phyloP scores from a whole-genome alignment of 208 protist genomes.

The Vickermania ingenoplastis region DNA sequence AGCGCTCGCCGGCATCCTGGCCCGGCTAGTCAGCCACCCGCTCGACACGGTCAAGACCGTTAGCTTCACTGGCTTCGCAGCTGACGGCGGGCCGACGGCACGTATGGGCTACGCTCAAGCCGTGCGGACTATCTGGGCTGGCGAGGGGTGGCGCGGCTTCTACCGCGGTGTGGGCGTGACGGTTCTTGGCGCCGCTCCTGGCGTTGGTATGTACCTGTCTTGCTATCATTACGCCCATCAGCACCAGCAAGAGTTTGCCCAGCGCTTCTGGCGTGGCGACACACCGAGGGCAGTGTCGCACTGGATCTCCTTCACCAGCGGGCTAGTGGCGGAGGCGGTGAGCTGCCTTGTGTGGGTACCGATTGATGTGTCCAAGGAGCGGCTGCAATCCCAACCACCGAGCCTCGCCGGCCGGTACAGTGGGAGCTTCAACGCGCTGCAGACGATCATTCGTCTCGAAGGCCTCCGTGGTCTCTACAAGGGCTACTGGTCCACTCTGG shows the following conservation, averaged over 20 bases:
- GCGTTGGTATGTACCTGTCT: slow-evolving; percentile 64
- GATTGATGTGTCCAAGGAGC: slow-evolving; percentile 82
- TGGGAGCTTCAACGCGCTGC: slow-evolving; percentile 50
- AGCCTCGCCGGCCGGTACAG: slow-evolving; percentile 42
- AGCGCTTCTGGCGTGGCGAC: background rate
- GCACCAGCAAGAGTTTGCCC: slow-evolving; percentile 12
- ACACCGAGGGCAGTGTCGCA: background rate
- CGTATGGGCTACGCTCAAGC: slow-evolving; percentile 7
- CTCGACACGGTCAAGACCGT: slow-evolving; percentile 83
- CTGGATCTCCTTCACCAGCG: slow-evolving; percentile 43
- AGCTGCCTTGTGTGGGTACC: slow-evolving; percentile 85
- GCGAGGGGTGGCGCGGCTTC: slow-evolving; percentile 60
- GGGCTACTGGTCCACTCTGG: slow-evolving; percentile 77
- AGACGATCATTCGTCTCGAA: slow-evolving; percentile 46
- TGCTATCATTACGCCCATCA: slow-evolving; percentile 24
- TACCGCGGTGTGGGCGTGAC: slow-evolving; percentile 78
- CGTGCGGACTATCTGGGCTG: slow-evolving; percentile 22
- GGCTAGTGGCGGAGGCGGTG: slow-evolving; percentile 69
- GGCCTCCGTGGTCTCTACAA: slow-evolving; percentile 70
- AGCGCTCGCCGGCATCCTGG: slow-evolving; percentile 42
- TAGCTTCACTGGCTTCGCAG: slow-evolving; percentile 57
- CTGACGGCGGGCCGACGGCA: slow-evolving; percentile 3
- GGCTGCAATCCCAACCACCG: slow-evolving; percentile 70
- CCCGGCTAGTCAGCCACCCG: slow-evolving; percentile 61
- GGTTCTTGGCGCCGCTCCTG: slow-evolving; percentile 58